phyloP scores from a whole-genome alignment of 345 rosid genomes.

The Odontarrhena argentea region DNA sequence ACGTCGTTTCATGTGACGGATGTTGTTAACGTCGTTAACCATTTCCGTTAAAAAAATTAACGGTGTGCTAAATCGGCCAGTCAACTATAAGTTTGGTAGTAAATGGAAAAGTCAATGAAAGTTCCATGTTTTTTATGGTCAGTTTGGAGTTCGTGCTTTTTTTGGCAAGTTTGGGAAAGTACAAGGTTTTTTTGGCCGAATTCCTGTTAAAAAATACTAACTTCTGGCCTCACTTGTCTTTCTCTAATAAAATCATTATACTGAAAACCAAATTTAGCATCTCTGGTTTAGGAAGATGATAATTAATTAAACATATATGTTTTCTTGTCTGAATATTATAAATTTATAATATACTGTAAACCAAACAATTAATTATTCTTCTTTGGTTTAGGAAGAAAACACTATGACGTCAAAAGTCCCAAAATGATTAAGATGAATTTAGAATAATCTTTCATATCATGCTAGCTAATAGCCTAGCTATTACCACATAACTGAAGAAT shows the following conservation, averaged over 20 bases:
- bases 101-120: no score
- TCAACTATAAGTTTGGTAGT: no score
- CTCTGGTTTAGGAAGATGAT: slow-evolving; percentile 1
- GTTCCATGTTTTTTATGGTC: no score
- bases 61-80: no score
- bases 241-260: not conserved
- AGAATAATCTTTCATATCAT: slow-evolving; percentile 24
- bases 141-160: no score
- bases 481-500: not conserved
- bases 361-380: not conserved
- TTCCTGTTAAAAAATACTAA: no score
- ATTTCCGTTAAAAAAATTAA: no score
- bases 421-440: not conserved
- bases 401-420: slow-evolving; percentile 4
- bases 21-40: no score
- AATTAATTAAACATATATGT: slow-evolving; percentile 1
- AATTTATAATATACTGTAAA: not conserved
- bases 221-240: no score
- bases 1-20: no score
- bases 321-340: slow-evolving; percentile 1
- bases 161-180: no score
- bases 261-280: not conserved
- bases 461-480: slow-evolving; percentile 1
- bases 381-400: not conserved
- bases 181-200: no score